A percentile compares a stretch with the other conserved stretches of the same genome.
Evolutionary conservation across 2,329 filamentous ascomycete species (phyloP).

Genomic region (Emergomyces orientalis): DNA sequence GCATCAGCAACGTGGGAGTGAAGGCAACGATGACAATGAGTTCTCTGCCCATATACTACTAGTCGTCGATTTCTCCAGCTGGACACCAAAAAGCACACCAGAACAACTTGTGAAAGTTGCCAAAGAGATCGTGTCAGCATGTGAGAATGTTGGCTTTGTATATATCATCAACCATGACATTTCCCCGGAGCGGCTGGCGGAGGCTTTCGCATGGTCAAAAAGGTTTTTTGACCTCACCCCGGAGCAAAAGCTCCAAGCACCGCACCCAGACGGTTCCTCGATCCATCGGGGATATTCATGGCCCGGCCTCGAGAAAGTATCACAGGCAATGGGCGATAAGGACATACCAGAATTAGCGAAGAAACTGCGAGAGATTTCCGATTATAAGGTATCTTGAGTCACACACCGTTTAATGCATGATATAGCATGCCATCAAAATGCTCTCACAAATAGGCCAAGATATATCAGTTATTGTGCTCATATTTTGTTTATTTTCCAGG

Average conservation of each 20-base stretch:
- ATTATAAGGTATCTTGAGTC: conserved; percentile 40
- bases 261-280: conserved; percentile 41
- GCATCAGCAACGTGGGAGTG: not conserved
- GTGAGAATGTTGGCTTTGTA: conserved; percentile 39
- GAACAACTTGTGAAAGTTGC: conserved; percentile 27
- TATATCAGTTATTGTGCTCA: not conserved
- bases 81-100: conserved; percentile 23
- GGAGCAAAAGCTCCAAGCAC: conserved; percentile 42
- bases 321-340: conserved; percentile 36
- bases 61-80: conserved; percentile 33
- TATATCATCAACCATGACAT: conserved; percentile 44
- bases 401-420: not conserved
- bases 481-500: conserved; percentile 26
- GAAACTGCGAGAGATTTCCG: conserved; percentile 39
- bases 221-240: conserved; percentile 38
- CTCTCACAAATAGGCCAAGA: not conserved
- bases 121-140: conserved; percentile 34
- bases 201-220: conserved; percentile 38
- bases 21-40: not conserved
- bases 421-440: not conserved
- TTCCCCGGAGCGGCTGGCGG: conserved; percentile 28
- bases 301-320: conserved; percentile 47
- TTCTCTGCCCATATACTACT: conserved; percentile 26
- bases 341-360: conserved; percentile 35
- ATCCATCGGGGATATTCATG: conserved; percentile 50